Conservation (phyloP, 371 early-diverging fungal species). For the Syncephalis plumigaleata region DNA sequence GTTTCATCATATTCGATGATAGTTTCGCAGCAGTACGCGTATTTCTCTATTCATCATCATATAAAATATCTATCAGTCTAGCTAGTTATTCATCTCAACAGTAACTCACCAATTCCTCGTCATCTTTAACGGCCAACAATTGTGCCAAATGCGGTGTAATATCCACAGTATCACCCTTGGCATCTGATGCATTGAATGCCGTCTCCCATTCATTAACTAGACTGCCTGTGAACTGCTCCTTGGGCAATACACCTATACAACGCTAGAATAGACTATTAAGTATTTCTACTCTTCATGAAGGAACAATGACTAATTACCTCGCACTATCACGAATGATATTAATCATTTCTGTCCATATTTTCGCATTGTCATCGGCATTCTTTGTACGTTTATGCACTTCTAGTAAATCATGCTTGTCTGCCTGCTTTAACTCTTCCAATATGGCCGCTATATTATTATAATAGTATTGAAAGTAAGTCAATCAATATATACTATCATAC, state of each 20-base stretch:
- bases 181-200: conserved; percentile 24
- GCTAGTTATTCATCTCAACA: too few species aligned
- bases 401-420: conserved; percentile 37
- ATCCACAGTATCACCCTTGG: conserved; percentile 46
- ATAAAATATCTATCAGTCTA: not conserved
- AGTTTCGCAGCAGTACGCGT: conserved; percentile 55
- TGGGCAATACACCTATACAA: conserved; percentile 56
- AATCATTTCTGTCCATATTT: conserved; percentile 33
- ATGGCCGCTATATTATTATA: conserved; percentile 10
- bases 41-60: conserved; percentile 38
- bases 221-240: conserved; percentile 64
- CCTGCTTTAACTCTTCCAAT: conserved; percentile 20
- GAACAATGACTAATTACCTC: conserved; percentile 1
- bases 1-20: conserved; percentile 60
- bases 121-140: conserved; percentile 76
- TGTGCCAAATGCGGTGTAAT: conserved; percentile 50
- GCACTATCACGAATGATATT: conserved; percentile 19
- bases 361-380: conserved; percentile 40
- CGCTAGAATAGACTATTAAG: conserved; percentile 17
- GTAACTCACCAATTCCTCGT: conserved; percentile 57
- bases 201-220: conserved; percentile 63
- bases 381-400: conserved; percentile 62
- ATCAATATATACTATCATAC: not conserved
- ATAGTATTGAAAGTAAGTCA: not conserved
- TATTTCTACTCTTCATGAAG: not conserved